Percentiles rank a stretch among this genome's conserved stretches.
These are phyloP conservation scores for Pseudogymnoascus destructans DNA, from an alignment of 2,329 filamentous ascomycete genomes.

Conservation along the genomic window DNA sequence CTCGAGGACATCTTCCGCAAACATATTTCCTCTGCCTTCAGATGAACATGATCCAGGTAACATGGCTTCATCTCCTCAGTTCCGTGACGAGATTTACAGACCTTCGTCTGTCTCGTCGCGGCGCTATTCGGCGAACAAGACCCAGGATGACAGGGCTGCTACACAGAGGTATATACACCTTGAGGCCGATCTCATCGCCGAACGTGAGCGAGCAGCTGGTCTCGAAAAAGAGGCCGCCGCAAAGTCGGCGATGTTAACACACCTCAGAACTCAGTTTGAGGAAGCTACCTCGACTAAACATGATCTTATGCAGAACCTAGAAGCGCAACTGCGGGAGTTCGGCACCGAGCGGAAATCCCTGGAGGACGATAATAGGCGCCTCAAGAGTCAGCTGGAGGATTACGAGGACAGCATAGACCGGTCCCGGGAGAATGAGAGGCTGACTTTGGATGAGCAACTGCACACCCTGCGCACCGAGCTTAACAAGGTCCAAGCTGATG, in stretches of 20 bases:
- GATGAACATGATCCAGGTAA: constrained; percentile 35
- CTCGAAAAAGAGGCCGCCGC: constrained; percentile 58
- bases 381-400: constrained; percentile 71
- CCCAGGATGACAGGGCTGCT: constrained; percentile 45
- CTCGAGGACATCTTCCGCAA: constrained; percentile 39
- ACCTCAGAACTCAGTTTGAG: constrained; percentile 57
- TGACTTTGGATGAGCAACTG: constrained; percentile 53
- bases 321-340: constrained; percentile 82
- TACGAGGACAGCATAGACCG: constrained; percentile 85
- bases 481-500: constrained; percentile 45
- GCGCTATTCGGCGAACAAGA: constrained; percentile 46
- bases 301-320: constrained; percentile 88
- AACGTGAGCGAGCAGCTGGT: constrained; percentile 53
- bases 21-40: constrained; percentile 38
- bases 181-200: constrained; percentile 63
- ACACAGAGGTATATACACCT: constrained; percentile 51
- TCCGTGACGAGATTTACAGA: constrained; percentile 35
- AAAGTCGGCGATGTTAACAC: constrained; percentile 42
- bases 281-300: constrained; percentile 87
- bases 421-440: constrained; percentile 70
- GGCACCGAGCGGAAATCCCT: constrained; percentile 70
- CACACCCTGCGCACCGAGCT: constrained; percentile 59
- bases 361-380: constrained; percentile 63
- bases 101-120: constrained; percentile 48
- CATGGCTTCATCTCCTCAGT: constrained; percentile 19